Percentiles rank a stretch among this genome's conserved stretches.
These are phyloP conservation scores for Sarocladium oryzae DNA, from an alignment of 2,329 filamentous ascomycete species.

Conservation along the genomic window DNA sequence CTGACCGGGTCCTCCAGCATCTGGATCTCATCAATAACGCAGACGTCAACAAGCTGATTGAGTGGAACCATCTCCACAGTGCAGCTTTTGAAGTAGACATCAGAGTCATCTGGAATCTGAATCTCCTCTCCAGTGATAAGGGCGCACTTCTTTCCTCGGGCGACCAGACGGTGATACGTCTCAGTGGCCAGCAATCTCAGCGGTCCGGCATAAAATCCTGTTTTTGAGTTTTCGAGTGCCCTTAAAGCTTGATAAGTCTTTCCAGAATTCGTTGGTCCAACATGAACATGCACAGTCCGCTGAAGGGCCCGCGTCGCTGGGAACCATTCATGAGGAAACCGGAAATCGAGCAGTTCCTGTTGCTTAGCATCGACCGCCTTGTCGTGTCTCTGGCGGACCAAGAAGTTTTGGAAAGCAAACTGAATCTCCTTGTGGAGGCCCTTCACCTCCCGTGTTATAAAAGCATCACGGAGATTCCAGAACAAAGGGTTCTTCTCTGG, in stretches of 20 bases:
- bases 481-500: constrained; percentile 47
- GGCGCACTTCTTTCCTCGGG: constrained; percentile 69
- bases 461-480: constrained; percentile 53
- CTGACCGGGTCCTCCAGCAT: constrained; percentile 80
- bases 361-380: constrained; percentile 52
- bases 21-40: constrained; percentile 97
- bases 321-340: constrained; percentile 91
- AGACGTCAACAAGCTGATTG: constrained; percentile 65
- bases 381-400: constrained; percentile 52
- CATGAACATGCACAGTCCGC: constrained; percentile 82
- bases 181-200: constrained; percentile 86
- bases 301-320: constrained; percentile 74
- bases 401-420: constrained; percentile 62
- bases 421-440: constrained; percentile 54
- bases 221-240: constrained; percentile 66
- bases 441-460: constrained; percentile 42
- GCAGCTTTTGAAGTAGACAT: constrained; percentile 66
- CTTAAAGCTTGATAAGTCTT: constrained; percentile 95
- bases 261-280: constrained; percentile 94
- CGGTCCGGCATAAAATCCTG: constrained; percentile 85
- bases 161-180: constrained; percentile 80
- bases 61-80: constrained; percentile 81
- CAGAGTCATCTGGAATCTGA: constrained; percentile 54
- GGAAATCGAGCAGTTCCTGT: constrained; percentile 65
- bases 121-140: constrained; percentile 90